Conservation (phyloP, 371 early-diverging fungal species). For the Saksenaea oblongispora region DNA sequence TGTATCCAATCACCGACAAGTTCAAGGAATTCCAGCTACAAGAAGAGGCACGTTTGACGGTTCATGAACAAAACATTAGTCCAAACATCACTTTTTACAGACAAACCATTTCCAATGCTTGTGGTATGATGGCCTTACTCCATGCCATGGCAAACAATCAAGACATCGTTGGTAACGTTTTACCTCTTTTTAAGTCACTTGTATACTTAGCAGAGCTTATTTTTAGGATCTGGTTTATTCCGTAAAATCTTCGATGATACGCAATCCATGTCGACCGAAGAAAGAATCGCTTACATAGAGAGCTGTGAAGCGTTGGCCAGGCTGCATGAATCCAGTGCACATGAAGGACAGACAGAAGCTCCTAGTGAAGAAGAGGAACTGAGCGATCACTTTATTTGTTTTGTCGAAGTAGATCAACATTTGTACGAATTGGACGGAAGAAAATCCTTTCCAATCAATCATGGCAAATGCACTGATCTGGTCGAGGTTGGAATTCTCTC, state of each 20-base stretch:
- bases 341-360: slow-evolving; percentile 72
- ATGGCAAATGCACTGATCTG: slow-evolving; percentile 65
- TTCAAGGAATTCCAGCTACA: slow-evolving; percentile 55
- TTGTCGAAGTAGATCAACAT: slow-evolving; percentile 67
- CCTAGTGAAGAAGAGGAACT: slow-evolving; percentile 68
- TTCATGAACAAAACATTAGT: slow-evolving; percentile 46
- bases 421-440: slow-evolving; percentile 86
- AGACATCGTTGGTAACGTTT: slow-evolving; percentile 23
- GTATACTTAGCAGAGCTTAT: too few species aligned
- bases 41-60: slow-evolving; percentile 46
- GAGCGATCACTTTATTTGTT: slow-evolving; percentile 80
- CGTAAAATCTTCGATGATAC: slow-evolving; percentile 59
- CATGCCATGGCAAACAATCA: slow-evolving; percentile 67
- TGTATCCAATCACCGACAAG: slow-evolving; percentile 61
- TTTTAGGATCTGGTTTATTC: slow-evolving; percentile 52
- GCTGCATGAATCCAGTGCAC: slow-evolving; percentile 56
- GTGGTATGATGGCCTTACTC: slow-evolving; percentile 78
- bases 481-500: slow-evolving; percentile 38
- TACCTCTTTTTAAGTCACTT: too few species aligned
- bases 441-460: slow-evolving; percentile 76
- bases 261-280: slow-evolving; percentile 56
- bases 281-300: slow-evolving; percentile 70
- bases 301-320: slow-evolving; percentile 45
- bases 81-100: slow-evolving; percentile 67
- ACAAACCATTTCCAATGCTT: slow-evolving; percentile 91